These are phyloP conservation scores for Spiraea crenata DNA, from an alignment of 331 rosid species.

Conservation along the genomic window DNA sequence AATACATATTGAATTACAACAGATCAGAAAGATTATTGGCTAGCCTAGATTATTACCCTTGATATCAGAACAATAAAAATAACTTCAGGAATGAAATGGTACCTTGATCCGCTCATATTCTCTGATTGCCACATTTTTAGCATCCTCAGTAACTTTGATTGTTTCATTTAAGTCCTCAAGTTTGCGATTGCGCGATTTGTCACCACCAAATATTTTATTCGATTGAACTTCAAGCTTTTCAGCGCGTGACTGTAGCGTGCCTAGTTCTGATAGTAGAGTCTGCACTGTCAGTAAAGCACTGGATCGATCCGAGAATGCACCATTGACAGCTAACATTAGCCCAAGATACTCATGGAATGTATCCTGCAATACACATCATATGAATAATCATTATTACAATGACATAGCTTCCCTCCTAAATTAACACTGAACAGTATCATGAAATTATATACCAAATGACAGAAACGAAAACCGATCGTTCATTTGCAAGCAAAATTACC, in stretches of 20 bases:
- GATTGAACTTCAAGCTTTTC: slow-evolving; percentile 84
- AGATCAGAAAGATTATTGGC: not conserved
- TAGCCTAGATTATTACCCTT: not conserved
- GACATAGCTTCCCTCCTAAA: slow-evolving; percentile 5
- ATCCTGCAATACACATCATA: slow-evolving; percentile 56
- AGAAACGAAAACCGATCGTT: too few relatives aligned
- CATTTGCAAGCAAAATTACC: slow-evolving; percentile 33
- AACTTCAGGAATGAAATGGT: slow-evolving; percentile 11
- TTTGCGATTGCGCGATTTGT: slow-evolving; percentile 61
- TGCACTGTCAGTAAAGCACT: slow-evolving; percentile 80
- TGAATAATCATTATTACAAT: slow-evolving; percentile 12
- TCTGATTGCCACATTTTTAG: slow-evolving; percentile 63
- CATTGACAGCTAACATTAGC: slow-evolving; percentile 62
- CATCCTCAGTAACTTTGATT: slow-evolving; percentile 65
- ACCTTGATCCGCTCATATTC: slow-evolving; percentile 86
- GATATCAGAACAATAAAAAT: not conserved
- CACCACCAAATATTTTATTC: slow-evolving; percentile 76
- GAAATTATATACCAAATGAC: too few relatives aligned
- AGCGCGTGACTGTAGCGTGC: slow-evolving; percentile 58
- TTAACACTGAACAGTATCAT: slow-evolving; percentile 3
- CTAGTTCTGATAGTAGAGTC: slow-evolving; percentile 72
- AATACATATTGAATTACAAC: not conserved
- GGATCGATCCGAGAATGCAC: slow-evolving; percentile 75
- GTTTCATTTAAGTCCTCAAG: slow-evolving; percentile 79
- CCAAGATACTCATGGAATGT: slow-evolving; percentile 87